phyloP scores from a whole-genome alignment of 208 protist genomes.

The Wallacemonas sp. region DNA sequence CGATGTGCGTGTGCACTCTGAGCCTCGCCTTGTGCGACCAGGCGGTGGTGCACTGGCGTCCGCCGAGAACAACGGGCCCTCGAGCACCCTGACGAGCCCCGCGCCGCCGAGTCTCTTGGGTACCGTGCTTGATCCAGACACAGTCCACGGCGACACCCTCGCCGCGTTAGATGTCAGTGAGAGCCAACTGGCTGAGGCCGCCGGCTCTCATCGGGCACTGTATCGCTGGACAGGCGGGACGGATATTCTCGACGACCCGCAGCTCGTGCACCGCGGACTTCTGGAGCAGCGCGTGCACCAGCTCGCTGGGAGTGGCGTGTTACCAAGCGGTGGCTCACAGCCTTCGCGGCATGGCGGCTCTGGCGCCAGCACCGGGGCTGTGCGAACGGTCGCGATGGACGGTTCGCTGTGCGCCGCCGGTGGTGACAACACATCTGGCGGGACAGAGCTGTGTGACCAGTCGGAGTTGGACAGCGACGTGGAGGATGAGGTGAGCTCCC shows the following conservation, averaged over 20 bases:
- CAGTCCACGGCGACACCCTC: neutral
- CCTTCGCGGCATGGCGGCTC: too few relatives aligned
- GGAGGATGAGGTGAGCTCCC: neutral
- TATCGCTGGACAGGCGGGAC: conserved; percentile 16
- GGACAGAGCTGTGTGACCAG: too few relatives aligned
- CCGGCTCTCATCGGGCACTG: neutral
- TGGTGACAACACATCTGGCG: too few relatives aligned
- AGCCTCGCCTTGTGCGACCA: too few relatives aligned
- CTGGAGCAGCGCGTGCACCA: conserved; percentile 21
- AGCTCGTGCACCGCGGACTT: conserved; percentile 7
- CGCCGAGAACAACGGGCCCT: too few relatives aligned
- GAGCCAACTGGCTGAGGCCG: neutral
- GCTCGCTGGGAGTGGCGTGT: neutral
- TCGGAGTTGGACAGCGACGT: neutral
- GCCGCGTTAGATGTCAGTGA: conserved; percentile 3
- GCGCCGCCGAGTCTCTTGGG: too few relatives aligned
- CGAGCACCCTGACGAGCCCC: too few relatives aligned
- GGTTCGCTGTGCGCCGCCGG: too few relatives aligned
- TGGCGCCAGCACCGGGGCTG: too few relatives aligned
- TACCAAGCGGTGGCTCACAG: neutral
- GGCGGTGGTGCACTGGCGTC: too few relatives aligned
- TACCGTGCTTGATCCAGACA: neutral
- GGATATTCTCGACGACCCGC: conserved; percentile 24
- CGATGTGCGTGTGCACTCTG: neutral
- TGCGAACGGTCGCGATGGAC: too few relatives aligned